These are phyloP conservation scores for Ustilago vetiveriae DNA, from an alignment of 1,284 basidiomycete species.

Conservation along the genomic window DNA sequence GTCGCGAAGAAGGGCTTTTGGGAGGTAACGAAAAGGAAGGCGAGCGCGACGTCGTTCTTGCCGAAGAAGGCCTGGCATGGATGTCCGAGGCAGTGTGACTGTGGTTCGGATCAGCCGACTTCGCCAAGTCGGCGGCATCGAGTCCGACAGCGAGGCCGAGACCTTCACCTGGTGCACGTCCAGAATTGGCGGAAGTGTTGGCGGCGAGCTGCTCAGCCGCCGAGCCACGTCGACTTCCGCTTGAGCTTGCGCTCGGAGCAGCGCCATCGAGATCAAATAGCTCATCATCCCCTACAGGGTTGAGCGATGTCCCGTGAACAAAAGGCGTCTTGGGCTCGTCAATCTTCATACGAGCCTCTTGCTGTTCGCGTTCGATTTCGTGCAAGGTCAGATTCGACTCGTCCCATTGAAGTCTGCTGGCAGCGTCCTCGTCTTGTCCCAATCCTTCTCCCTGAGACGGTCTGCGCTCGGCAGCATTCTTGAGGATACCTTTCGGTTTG, in stretches of 20 bases:
- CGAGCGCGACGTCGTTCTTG: constrained; percentile 35
- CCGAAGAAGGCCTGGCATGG: constrained; percentile 11
- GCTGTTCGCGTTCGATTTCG: constrained; percentile 61
- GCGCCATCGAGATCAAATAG: constrained; percentile 53
- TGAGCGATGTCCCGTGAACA: constrained; percentile 54
- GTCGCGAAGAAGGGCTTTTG: constrained; percentile 47
- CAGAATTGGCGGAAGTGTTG: constrained; percentile 61
- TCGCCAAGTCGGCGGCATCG: constrained; percentile 50
- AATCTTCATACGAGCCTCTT: constrained; percentile 65
- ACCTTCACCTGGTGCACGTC: constrained; percentile 20
- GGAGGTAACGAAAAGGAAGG: constrained; percentile 56
- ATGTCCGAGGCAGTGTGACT: background rate
- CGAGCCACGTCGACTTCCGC: constrained; percentile 27
- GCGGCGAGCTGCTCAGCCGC: constrained; percentile 53
- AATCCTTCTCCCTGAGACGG: constrained; percentile 32
- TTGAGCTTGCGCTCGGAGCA: constrained; percentile 15
- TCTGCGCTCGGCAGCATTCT: constrained; percentile 52
- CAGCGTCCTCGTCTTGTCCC: constrained; percentile 26
- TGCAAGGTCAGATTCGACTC: constrained; percentile 64
- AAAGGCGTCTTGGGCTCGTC: constrained; percentile 67
- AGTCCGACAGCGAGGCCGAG: constrained; percentile 46
- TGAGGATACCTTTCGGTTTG: constrained; percentile 64
- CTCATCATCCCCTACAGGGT: constrained; percentile 57
- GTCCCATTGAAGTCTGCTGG: constrained; percentile 61
- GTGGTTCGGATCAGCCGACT: background rate